Base-by-base conservation (phyloP, 139 green algal species). In the Haematococcus sp. region DNA sequence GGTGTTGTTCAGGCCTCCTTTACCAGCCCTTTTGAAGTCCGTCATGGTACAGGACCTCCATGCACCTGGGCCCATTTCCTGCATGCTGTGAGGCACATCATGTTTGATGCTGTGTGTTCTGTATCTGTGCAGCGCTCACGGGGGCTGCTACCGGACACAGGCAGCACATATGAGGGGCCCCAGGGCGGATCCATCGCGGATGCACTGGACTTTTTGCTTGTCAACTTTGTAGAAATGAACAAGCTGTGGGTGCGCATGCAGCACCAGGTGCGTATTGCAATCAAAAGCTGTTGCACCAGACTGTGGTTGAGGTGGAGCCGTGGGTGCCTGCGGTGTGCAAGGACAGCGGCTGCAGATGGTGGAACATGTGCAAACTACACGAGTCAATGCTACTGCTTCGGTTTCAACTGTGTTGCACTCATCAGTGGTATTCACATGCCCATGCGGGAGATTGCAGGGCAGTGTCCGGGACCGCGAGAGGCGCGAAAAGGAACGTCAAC, bases 211-310 rank as follows among this genome's bases (percentile, higher is more conserved):
- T 98, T 99, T 76, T 76, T 98, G 71, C 86, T 99, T 43, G 83
- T 91, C 64, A 99, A 99, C 83, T 99, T 99, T 80, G 96, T 94
- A 2, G 96, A 99, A 78, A 99, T 98, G 94, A 99, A 99, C 90
- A 98, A 98, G 90, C 91, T 99, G 73, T 99, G 84, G 84, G 84
- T 89, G 61, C 78, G 84, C 61, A 85, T 89, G 84, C 84, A 89
- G 80, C 80, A 89, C 54, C 81, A 89, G 74, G 79, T 68, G 70
- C 2, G 52, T 31, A 44, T 19, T 34, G 43, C 46, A 31, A 7
- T 44, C n/a, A n/a, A n/a, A n/a, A n/a, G n/a, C n/a, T n/a, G n/a
- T n/a, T 65, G n/a, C 56, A 30, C 56, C 15, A 22, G 25, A 65
- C 56, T 11, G 49, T 56, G 49, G 16, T 19, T 65, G 56, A 30